Percentiles rank a stretch among this genome's conserved stretches.
Conservation (phyloP, 1,139 yeast genomes). For the Debaryomyces singareniensis region DNA sequence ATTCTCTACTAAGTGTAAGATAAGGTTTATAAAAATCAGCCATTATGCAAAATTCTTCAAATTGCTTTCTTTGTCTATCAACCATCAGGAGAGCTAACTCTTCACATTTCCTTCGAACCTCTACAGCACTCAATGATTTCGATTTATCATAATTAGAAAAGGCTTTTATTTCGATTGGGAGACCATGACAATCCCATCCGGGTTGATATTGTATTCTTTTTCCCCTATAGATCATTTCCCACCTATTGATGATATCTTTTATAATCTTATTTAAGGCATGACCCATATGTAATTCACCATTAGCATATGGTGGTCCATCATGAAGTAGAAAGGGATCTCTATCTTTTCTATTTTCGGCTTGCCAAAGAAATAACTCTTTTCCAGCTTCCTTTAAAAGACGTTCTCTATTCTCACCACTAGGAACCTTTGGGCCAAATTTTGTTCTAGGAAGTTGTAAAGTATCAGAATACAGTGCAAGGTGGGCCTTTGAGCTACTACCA, state of each 20-base stretch:
- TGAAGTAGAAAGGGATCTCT: conserved; percentile 60
- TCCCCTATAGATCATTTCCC: conserved; percentile 53
- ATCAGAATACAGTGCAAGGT: conserved; percentile 4
- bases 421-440: conserved; percentile 35
- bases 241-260: conserved; percentile 79
- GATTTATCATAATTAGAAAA: conserved; percentile 28
- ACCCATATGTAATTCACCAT: conserved; percentile 89
- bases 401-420: conserved; percentile 21
- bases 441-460: conserved; percentile 39
- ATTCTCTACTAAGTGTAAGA: conserved; percentile 62
- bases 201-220: conserved; percentile 67
- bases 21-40: conserved; percentile 75
- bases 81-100: conserved; percentile 65
- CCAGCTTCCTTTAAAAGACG: conserved; percentile 22
- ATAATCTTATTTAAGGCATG: conserved; percentile 87
- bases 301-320: conserved; percentile 99
- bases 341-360: conserved; percentile 11
- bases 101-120: conserved; percentile 59
- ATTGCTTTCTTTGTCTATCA: conserved; percentile 54
- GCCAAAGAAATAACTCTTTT: conserved; percentile 32
- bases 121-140: conserved; percentile 31
- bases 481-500: too few species aligned
- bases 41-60: conserved; percentile 69
- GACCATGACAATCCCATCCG: conserved; percentile 99
- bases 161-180: conserved; percentile 91